Percentiles rank a stretch among this genome's conserved stretches.
Conservation (phyloP, 148 eudicot genomes). For the Camellia granthamiana region DNA sequence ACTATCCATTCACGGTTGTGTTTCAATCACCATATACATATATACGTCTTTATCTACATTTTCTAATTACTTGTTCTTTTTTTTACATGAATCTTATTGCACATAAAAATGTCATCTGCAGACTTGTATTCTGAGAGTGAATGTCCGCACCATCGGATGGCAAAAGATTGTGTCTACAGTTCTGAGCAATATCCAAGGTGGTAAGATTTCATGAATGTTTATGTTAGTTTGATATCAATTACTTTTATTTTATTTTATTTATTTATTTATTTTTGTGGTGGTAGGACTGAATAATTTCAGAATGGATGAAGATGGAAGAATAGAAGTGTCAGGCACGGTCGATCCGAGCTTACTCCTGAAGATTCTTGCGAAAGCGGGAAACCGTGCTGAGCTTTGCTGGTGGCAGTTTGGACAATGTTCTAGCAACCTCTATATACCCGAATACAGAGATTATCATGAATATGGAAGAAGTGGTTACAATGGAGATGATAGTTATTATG, state of each 20-base stretch:
- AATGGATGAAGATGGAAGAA: conserved; percentile 10
- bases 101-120: neutral
- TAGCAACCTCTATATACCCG: conserved; percentile 6
- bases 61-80: neutral
- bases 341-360: conserved; percentile 16
- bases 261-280: neutral
- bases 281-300: conserved; percentile 15
- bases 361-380: conserved; percentile 7
- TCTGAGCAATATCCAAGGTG: conserved; percentile 14
- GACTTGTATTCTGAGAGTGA: conserved; percentile 18
- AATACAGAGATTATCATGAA: neutral
- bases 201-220: neutral
- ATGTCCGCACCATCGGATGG: neutral
- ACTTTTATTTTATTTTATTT: neutral
- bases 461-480: neutral
- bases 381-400: neutral
- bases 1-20: neutral
- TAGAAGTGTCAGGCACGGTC: conserved; percentile 18
- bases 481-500: neutral
- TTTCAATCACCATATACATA: neutral
- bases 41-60: neutral
- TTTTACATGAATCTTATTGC: neutral
- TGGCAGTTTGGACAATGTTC: conserved; percentile 23
- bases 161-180: conserved; percentile 9
- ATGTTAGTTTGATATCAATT: neutral